Conservation (phyloP, 345 rosid species). For the Erodium maritimum region DNA sequence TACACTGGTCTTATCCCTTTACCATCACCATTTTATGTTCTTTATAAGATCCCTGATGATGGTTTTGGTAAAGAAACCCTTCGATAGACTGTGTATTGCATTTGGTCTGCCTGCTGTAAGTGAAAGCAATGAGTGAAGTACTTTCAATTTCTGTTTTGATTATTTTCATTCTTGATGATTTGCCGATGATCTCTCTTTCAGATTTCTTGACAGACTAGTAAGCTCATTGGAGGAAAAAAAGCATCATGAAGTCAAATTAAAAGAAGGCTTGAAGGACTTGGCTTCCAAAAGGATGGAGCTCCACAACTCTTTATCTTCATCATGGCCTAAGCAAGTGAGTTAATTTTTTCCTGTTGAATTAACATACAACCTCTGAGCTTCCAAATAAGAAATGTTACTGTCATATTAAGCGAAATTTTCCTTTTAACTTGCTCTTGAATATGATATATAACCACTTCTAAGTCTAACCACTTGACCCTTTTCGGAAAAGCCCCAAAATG, state of each 20-base stretch:
- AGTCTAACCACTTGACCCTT: background rate
- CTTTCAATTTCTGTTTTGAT: background rate
- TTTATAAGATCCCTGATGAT: background rate
- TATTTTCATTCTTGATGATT: background rate
- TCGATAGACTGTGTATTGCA: background rate
- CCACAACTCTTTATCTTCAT: conserved; percentile 72
- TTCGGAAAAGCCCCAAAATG: too few relatives aligned
- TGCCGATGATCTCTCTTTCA: conserved; percentile 19
- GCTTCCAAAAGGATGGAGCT: conserved; percentile 81
- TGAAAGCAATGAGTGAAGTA: background rate
- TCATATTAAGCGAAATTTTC: background rate
- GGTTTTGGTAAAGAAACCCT: background rate
- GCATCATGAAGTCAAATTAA: conserved; percentile 67
- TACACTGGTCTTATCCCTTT: conserved; percentile 6
- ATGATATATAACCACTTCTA: background rate
- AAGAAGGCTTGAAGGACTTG: conserved; percentile 70
- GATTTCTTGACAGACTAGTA: conserved; percentile 83
- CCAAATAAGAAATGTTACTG: background rate
- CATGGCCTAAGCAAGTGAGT: conserved; percentile 89
- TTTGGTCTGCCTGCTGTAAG: background rate
- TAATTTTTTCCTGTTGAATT: background rate
- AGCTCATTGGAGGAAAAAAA: conserved; percentile 74
- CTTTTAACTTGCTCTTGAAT: background rate
- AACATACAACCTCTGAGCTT: background rate
- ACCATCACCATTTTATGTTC: background rate